Percentiles rank a stretch among this genome's conserved stretches.
Evolutionary conservation across 2,329 filamentous ascomycete species (phyloP).

Genomic region (Scedosporium aurantiacum): DNA sequence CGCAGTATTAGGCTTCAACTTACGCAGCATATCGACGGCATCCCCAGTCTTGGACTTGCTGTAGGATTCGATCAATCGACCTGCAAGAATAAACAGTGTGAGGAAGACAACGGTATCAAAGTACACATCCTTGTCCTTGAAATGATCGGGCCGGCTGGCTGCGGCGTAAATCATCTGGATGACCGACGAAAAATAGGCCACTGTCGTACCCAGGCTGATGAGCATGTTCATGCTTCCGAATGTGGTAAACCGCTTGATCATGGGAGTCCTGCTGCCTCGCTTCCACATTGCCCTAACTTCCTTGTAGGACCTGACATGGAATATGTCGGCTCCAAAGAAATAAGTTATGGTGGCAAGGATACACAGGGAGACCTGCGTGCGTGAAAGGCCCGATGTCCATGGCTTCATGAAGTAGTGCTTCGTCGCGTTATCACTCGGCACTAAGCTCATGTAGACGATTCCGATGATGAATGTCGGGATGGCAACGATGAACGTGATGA

Average conservation of each 20-base stretch:
- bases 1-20: slow-evolving; percentile 67
- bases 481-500: slow-evolving; percentile 56
- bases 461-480: slow-evolving; percentile 82
- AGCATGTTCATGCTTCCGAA: slow-evolving; percentile 97
- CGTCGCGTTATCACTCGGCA: slow-evolving; percentile 45
- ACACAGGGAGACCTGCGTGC: slow-evolving; percentile 69
- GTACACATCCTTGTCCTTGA: slow-evolving; percentile 52
- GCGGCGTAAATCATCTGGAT: slow-evolving; percentile 60
- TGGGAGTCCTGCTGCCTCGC: slow-evolving; percentile 57
- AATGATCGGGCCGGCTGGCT: slow-evolving; percentile 25
- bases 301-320: slow-evolving; percentile 68
- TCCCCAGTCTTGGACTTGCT: slow-evolving; percentile 86
- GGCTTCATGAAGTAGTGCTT: slow-evolving; percentile 59
- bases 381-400: slow-evolving; percentile 61
- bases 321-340: slow-evolving; percentile 75
- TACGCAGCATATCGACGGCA: slow-evolving; percentile 69
- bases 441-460: slow-evolving; percentile 81
- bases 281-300: slow-evolving; percentile 72
- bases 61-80: slow-evolving; percentile 72
- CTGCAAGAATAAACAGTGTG: slow-evolving; percentile 72
- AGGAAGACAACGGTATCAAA: slow-evolving; percentile 91
- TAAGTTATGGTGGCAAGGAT: slow-evolving; percentile 78
- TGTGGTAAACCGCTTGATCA: slow-evolving; percentile 70
- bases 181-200: slow-evolving; percentile 77
- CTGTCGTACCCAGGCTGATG: slow-evolving; percentile 76